A percentile compares a stretch with the other conserved stretches of the same genome.
These are phyloP conservation scores for Naumovozyma baii DNA, from an alignment of 805 yeast genomes.

Conservation along the genomic window DNA sequence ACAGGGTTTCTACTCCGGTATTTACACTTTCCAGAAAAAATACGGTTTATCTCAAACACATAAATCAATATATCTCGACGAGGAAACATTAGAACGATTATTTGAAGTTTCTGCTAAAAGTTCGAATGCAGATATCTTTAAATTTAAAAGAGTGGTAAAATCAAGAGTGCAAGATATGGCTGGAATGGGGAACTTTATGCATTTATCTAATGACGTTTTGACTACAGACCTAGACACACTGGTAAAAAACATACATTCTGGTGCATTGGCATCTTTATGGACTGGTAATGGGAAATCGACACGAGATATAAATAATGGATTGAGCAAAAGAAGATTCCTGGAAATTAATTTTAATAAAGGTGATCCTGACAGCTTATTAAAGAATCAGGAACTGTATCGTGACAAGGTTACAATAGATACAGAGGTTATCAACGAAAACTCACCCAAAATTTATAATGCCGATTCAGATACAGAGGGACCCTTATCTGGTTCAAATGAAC, in stretches of 20 bases:
- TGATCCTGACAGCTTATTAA: constrained; percentile 13
- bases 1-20: constrained; percentile 53
- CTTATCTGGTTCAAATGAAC: not conserved
- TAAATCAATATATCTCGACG: constrained; percentile 45
- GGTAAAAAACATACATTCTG: constrained; percentile 26
- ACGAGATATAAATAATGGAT: constrained; percentile 12
- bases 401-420: constrained; percentile 5
- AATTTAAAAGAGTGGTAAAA: constrained; percentile 58
- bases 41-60: constrained; percentile 35
- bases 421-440: not conserved
- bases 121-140: constrained; percentile 36
- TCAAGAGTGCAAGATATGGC: constrained; percentile 61
- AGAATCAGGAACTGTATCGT: constrained; percentile 8
- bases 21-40: constrained; percentile 73
- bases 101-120: constrained; percentile 39
- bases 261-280: constrained; percentile 38
- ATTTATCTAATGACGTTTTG: constrained; percentile 31
- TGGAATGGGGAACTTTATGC: constrained; percentile 31
- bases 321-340: constrained; percentile 11
- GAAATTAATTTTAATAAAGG: constrained; percentile 16
- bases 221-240: constrained; percentile 32
- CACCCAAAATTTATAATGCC: not conserved
- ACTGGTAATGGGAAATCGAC: constrained; percentile 39
- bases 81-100: constrained; percentile 42
- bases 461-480: not conserved